Base-by-base conservation (phyloP, 1,284 basidiomycete genomes). In the Austroboletus novae-zelandiae region DNA sequence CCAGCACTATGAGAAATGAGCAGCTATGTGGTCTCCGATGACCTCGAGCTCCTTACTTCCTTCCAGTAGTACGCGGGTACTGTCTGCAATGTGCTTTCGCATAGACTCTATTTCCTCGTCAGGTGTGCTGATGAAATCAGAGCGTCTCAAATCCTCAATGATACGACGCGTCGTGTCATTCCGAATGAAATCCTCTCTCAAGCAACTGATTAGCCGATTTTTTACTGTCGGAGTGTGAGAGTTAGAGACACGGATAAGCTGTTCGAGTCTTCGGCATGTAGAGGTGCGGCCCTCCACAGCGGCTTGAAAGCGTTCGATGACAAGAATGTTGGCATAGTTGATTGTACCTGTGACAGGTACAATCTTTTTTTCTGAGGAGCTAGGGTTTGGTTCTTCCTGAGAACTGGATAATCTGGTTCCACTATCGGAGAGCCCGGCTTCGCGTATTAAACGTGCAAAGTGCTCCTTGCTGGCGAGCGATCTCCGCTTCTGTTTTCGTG, bases 231-330 rank as follows among this genome's bases (percentile, higher is more conserved):
- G 52, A 1, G 61, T 42, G 27, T 65, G 59, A 29, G 52, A 45
- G 34, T 40, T 23, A n/a, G 60, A 62, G 27, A 43, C 40, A 31
- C 62, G 58, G 31, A 62, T 58, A 43, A 62, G 60, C 17, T 61
- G 53, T 37, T 62, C 62, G 14, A 61, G 62, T 46, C 56, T 61
- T 36, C 57, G 62, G 40, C 62, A 62, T 23, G 59, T 60, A 47
- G 60, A 61, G 15, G 61, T 51, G 17, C 62, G 62, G 36, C 41
- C 56, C 32, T 62, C 60, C 15, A 65, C 53, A 9, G 60, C 60
- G 14, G 51, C 60, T 43, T 65, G 58, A 43, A 61, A 65, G 25
- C 53, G 59, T 40, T 61, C 60, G 32, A 64, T 62, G 23, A 56
- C 41, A 34, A 61, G 60, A 42, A 61, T 51, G 14, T 61, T 61